Base-by-base conservation (phyloP, 805 yeast species). In the Wickerhamomyces bovis region DNA sequence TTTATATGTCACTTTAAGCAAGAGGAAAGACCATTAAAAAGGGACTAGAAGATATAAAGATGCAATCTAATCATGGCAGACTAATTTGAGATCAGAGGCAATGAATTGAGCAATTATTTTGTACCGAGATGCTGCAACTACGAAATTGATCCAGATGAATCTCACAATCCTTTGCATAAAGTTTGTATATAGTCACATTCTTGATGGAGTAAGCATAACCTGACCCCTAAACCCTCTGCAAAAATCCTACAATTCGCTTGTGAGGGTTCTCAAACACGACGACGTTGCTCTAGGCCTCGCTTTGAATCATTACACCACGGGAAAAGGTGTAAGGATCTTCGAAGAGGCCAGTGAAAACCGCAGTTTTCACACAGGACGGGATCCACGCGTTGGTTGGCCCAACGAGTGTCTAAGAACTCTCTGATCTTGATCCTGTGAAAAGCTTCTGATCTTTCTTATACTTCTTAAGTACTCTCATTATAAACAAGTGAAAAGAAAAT, bases 301-400 rank as follows among this genome's bases (percentile, higher is more conserved):
- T 70, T 70, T 70, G 75, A 70, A 69, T 68, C 69, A 64, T 54
- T 62, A 63, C 54, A 60, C 70, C 70, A 70, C 64, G 50, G 64
- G 58, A 56, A 51, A 52, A 58, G 63, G 64, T 63, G 53, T 55
- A 65, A 50, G 67, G 66, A 69, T 69, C 75, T 70, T 70, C 75
- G 75, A 70, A 67, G 73, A 69, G 64, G 73, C 68, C 72, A 55
- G n/a, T 28, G 11, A 28, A 28, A 28, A 12, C 31, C n/a, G n/a
- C 15, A 28, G 11, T 28, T 28, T n/a, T 28, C 31, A 28, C 31
- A 13, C n/a, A 28, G n/a, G 4, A 16, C 12, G 10, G 12, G 19
- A 19, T 36, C 23, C 39, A 36, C 39, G 9, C 39, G 11, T 13
- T 36, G 22, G 39, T 36, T 36, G 6, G 20, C 23, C 23, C 39